Conservation (phyloP, 1,139 yeast genomes). For the Blastobotrys aristatus region DNA sequence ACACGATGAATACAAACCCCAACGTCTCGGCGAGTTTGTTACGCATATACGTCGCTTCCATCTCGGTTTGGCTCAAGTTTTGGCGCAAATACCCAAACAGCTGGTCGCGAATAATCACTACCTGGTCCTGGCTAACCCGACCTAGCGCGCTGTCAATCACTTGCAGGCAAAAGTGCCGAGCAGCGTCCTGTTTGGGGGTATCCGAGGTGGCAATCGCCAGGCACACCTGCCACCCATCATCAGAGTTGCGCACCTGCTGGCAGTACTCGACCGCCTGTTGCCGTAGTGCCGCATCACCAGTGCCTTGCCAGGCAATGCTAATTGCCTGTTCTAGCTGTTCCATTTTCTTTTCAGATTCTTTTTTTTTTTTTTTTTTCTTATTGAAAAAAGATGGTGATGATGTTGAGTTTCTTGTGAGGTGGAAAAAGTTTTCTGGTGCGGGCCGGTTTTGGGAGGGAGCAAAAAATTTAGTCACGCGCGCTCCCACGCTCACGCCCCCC, state of each 20-base stretch:
- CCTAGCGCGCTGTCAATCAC: conserved; percentile 66
- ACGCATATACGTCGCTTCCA: conserved; percentile 59
- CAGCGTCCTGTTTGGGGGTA: conserved; percentile 31
- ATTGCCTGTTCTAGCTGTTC: conserved; percentile 92
- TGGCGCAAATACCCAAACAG: conserved; percentile 41
- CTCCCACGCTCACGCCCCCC: no score
- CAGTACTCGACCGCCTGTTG: conserved; percentile 81
- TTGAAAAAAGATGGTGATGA: background rate
- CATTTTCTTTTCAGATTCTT: conserved; percentile 46
- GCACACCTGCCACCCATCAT: conserved; percentile 77
- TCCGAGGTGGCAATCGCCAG: conserved; percentile 51
- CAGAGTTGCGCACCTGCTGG: conserved; percentile 66
- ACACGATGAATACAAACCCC: conserved; percentile 62
- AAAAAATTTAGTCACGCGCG: background rate
- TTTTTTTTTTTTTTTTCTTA: background rate
- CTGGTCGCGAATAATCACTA: conserved; percentile 43
- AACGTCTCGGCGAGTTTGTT: conserved; percentile 77
- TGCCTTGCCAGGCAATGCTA: conserved; percentile 75
- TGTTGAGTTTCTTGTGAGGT: background rate
- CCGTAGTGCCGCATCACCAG: conserved; percentile 63
- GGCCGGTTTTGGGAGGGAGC: background rate
- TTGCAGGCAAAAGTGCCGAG: conserved; percentile 74
- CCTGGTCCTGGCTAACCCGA: conserved; percentile 45
- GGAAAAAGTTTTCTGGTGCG: no score
- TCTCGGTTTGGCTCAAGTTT: conserved; percentile 10